Evolutionary conservation across 1,139 yeast species (phyloP).

Genomic region (Saccharomyces hybrid): DNA sequence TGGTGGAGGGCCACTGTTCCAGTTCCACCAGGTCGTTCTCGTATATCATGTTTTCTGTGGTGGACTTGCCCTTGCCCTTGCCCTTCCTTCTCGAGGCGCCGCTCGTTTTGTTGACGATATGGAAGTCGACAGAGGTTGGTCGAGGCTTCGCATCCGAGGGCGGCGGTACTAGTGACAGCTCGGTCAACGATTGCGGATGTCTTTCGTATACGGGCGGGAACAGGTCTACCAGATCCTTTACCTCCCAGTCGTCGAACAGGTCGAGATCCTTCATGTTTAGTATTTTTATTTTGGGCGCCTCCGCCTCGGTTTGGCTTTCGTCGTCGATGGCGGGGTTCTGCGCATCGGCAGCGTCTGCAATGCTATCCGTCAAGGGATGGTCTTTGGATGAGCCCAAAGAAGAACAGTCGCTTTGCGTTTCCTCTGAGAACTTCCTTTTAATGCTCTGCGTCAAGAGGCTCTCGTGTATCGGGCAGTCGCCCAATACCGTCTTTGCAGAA

Average conservation of each 20-base stretch:
- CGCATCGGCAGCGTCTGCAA: slow-evolving; percentile 9
- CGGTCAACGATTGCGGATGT: not conserved
- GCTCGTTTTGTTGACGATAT: slow-evolving; percentile 7
- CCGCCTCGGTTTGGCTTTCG: not conserved
- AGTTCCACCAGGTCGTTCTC: slow-evolving; percentile 19
- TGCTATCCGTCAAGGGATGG: slow-evolving; percentile 3
- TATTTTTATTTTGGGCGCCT: slow-evolving; percentile 15
- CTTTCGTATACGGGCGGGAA: slow-evolving; percentile 21
- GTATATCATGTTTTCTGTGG: slow-evolving; percentile 6
- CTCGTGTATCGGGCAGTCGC: slow-evolving; percentile 2
- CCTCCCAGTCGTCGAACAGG: slow-evolving; percentile 16
- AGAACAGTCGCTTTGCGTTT: slow-evolving; percentile 5
- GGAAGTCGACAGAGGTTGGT: slow-evolving; percentile 10
- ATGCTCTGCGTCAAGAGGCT: slow-evolving; percentile 1
- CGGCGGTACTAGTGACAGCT: slow-evolving; percentile 5
- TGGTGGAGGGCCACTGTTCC: slow-evolving; percentile 25
- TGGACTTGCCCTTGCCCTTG: slow-evolving; percentile 1
- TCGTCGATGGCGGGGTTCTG: not conserved
- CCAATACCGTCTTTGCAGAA: slow-evolving; percentile 4
- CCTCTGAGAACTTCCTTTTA: slow-evolving; percentile 9
- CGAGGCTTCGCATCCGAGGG: slow-evolving; percentile 1
- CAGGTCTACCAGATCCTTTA: slow-evolving; percentile 18
- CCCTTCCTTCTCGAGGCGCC: slow-evolving; percentile 6
- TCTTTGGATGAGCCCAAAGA: slow-evolving; percentile 2
- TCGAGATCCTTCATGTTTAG: slow-evolving; percentile 24